Percentiles rank a stretch among this genome's conserved stretches.
These are phyloP conservation scores for Clitopilus passeckerianus DNA, from an alignment of 768 basidiomycete species.

Conservation along the genomic window DNA sequence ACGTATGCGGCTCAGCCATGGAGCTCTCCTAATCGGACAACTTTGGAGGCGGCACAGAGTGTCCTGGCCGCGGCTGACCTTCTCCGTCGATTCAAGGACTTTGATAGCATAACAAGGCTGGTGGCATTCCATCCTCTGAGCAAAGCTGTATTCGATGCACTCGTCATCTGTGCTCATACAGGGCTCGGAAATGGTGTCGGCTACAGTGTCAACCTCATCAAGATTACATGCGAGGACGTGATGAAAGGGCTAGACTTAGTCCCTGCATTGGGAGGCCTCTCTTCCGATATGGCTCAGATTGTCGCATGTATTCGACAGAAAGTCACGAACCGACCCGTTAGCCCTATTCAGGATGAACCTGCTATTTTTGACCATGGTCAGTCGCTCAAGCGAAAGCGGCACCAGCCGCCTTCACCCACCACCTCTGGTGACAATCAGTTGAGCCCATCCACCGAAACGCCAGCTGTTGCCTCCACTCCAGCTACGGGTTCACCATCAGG, in stretches of 20 bases:
- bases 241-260: conserved; percentile 19
- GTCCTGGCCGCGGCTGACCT: conserved; percentile 50
- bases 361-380: not conserved
- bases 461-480: not conserved
- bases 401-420: not conserved
- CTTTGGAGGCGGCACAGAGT: conserved; percentile 60
- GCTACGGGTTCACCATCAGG: not conserved
- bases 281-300: conserved; percentile 16
- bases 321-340: not conserved
- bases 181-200: conserved; percentile 29
- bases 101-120: conserved; percentile 16
- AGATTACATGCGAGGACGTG: conserved; percentile 19
- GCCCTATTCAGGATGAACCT: not conserved
- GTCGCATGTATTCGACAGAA: conserved; percentile 19
- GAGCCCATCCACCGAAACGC: not conserved
- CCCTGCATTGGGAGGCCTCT: conserved; percentile 7
- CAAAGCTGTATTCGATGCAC: conserved; percentile 61
- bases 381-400: not conserved
- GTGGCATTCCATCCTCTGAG: conserved; percentile 49
- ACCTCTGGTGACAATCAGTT: not conserved
- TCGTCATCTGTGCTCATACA: conserved; percentile 59
- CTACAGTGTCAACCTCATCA: conserved; percentile 1
- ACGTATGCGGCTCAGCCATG: conserved; percentile 22
- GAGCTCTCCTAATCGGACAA: conserved; percentile 52
- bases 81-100: conserved; percentile 12